phyloP scores from a whole-genome alignment of 73 alveolate species.

The Paramecium sexaurelia region DNA sequence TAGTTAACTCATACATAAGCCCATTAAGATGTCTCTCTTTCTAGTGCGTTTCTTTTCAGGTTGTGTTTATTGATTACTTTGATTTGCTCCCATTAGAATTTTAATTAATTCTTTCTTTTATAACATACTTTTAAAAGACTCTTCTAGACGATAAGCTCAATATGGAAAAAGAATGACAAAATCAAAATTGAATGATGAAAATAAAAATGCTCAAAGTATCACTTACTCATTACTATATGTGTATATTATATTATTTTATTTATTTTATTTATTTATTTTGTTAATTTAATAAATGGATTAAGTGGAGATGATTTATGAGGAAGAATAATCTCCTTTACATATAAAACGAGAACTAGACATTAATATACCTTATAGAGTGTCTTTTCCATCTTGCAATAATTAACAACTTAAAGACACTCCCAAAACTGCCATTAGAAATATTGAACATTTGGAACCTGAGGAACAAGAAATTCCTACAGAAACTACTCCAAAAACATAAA shows the following conservation, averaged over 20 bases:
- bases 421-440: background rate
- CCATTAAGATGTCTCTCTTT: constrained; percentile 20
- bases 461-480: constrained; percentile 18
- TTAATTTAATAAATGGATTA: constrained; percentile 24
- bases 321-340: constrained; percentile 45
- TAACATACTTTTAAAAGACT: background rate
- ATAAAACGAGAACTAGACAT: constrained; percentile 47
- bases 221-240: background rate
- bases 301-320: constrained; percentile 20
- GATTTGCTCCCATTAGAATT: constrained; percentile 38
- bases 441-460: constrained; percentile 17
- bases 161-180: background rate
- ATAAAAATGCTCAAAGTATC: background rate
- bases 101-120: background rate
- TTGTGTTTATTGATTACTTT: constrained; percentile 11
- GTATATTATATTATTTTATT: background rate
- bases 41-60: background rate
- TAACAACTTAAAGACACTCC: constrained; percentile 30
- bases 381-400: background rate
- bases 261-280: background rate
- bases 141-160: background rate
- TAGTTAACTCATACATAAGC: background rate
- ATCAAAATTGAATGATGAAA: background rate
- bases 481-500: constrained; percentile 33
- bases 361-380: background rate